Evolutionary conservation across 2,329 filamentous ascomycete genomes (phyloP), one percentile per base, ranked within the genome.

Genomic region (Botryotinia convoluta): DNA sequence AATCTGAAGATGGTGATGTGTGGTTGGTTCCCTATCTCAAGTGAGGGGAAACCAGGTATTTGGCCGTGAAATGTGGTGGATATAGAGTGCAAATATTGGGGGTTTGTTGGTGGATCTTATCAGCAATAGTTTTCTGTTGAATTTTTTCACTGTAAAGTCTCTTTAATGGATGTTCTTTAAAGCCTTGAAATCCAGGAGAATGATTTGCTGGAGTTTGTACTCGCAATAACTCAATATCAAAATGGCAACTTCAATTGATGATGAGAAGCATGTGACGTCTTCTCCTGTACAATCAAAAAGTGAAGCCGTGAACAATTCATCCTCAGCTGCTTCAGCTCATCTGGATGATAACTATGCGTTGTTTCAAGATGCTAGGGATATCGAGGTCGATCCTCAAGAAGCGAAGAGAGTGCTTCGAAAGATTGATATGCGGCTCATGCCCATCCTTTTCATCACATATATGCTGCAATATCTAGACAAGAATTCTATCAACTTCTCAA

Each of bases 381-480:
- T 79, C 62, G 77, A 79, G 54, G 57, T 75, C 39, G 78, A 79
- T 63, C 75, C 72, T 1, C 74, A 72, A 44, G 78, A 79, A 69
- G 78, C 77, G 16, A 82, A 81, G 60, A 80, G 79, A 12, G 83
- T 89, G 5, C 73, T 90, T 69, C 82, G 84, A 39, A 89, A 89
- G 79, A 89, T 90, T 74, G 89, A 90, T 78, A 81, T 80, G 75
- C 82, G 82, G 20, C 81, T 90, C 16, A 85, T 90, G 8, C 87
- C 88, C 0, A 80, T 90, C 18, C 80, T 90, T 16, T 89, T 89
- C 74, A 76, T 86, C 60, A 88, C 86, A 0, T 90, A 90, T 77
- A 86, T 86, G 81, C 79, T 90, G 75, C 88, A 89, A 77, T 90
- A 89, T 73, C 88, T 90, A 83, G 88, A 90, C 79, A 90, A 90